A percentile compares a stretch with the other conserved stretches of the same genome.
phyloP scores from a whole-genome alignment of 768 basidiomycete genomes.

The Saitozyma podzolica region DNA sequence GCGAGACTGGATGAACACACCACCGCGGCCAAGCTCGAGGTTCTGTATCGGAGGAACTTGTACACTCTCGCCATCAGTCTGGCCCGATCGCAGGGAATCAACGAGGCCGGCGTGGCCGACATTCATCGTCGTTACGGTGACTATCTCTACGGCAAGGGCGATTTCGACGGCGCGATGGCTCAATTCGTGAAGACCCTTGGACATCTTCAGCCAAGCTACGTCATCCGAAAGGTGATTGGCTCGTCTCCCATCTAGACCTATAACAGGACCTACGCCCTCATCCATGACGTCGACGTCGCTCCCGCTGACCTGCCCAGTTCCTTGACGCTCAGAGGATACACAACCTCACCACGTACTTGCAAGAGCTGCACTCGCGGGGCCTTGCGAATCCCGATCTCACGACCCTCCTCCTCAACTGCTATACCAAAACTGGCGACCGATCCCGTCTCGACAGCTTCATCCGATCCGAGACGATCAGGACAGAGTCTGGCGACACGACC shows the following conservation, averaged over 20 bases:
- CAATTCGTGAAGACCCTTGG: conserved; percentile 91
- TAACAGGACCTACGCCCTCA: neutral
- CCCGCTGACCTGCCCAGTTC: conserved; percentile 62
- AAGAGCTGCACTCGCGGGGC: conserved; percentile 85
- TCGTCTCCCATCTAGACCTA: neutral
- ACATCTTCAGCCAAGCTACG: conserved; percentile 85
- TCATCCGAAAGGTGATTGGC: conserved; percentile 83
- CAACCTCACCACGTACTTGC: conserved; percentile 90
- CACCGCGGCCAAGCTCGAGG: conserved; percentile 78
- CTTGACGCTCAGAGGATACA: conserved; percentile 94
- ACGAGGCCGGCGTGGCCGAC: conserved; percentile 73
- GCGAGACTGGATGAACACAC: conserved; percentile 53
- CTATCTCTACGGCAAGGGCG: conserved; percentile 82
- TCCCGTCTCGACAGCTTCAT: conserved; percentile 85
- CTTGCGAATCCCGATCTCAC: conserved; percentile 96
- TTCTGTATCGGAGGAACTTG: conserved; percentile 73
- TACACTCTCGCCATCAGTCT: conserved; percentile 78
- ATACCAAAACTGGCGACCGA: conserved; percentile 94
- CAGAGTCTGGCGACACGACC: conserved; percentile 49
- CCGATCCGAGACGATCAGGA: conserved; percentile 69
- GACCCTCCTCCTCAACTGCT: conserved; percentile 91
- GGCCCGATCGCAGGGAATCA: conserved; percentile 75
- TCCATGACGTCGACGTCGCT: too few species aligned
- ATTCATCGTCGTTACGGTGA: conserved; percentile 90
- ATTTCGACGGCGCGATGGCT: conserved; percentile 89